These are phyloP conservation scores for Cyanidiococcus yangmingshanensis DNA, from an alignment of 23 red algal genomes.

Conservation along the genomic window DNA sequence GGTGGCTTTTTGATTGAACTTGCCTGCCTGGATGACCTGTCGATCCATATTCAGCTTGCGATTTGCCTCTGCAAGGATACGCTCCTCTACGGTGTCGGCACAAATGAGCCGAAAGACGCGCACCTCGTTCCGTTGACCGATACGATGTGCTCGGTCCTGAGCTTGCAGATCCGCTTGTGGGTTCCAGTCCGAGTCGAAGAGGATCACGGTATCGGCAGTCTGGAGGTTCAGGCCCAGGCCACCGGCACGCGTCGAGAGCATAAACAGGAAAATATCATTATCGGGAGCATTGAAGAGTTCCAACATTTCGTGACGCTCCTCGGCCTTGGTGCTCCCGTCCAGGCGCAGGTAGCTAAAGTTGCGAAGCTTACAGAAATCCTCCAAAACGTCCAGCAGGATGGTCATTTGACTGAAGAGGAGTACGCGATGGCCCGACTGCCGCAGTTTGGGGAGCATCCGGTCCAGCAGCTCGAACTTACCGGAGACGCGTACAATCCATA, in stretches of 20 bases:
- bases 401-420: slow-evolving; percentile 94
- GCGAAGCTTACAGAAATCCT: slow-evolving; percentile 46
- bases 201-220: slow-evolving; percentile 82
- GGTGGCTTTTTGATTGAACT: slow-evolving; percentile 85
- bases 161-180: slow-evolving; percentile 91
- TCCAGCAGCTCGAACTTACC: slow-evolving; percentile 86
- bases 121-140: slow-evolving; percentile 89
- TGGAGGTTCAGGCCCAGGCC: slow-evolving; percentile 88
- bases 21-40: slow-evolving; percentile 93
- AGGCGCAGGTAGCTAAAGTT: slow-evolving; percentile 73
- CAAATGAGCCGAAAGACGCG: slow-evolving; percentile 78
- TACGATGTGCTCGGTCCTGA: slow-evolving; percentile 85
- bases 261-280: slow-evolving; percentile 65
- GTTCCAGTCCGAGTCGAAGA: slow-evolving; percentile 98
- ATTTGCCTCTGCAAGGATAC: slow-evolving; percentile 80
- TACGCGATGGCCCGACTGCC: slow-evolving; percentile 46
- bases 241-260: slow-evolving; percentile 84
- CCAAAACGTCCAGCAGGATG: slow-evolving; percentile 63
- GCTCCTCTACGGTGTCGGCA: slow-evolving; percentile 67
- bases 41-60: slow-evolving; percentile 79
- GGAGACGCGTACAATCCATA: slow-evolving; percentile 57
- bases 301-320: slow-evolving; percentile 82
- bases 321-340: slow-evolving; percentile 91
- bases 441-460: slow-evolving; percentile 63
- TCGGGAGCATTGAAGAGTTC: slow-evolving; percentile 74